Evolutionary conservation across 257 asterid species (phyloP), one percentile per base, ranked within the genome.

Genomic region (Solanum chilense): DNA sequence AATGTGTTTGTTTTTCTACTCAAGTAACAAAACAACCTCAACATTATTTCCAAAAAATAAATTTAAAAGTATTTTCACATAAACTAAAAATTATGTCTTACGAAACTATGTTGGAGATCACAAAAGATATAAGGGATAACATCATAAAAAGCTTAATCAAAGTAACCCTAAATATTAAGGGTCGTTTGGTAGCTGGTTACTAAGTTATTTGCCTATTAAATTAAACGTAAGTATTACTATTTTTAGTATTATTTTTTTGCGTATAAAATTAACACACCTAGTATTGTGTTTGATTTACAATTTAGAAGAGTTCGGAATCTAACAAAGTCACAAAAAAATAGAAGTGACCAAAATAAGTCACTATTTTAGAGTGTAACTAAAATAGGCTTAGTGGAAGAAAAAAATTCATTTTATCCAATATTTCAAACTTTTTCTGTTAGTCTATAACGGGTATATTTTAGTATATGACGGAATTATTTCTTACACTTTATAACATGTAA

Each of bases 381-480:
- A 33, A 33, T 0, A 33, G 5, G 5, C 35, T 33, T 33, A 33
- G 35, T 33, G 35, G 1, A 33, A 33, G 35, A 33, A 33, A 33
- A 33, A 3, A 0, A 0, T 33, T 0, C 1, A 3, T 3, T 33
- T 33, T 33, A 33, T 3, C 0, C 35, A 33, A 33, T 33, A 33
- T 33, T 33, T 33, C 0, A 33, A 33, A 33, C 35, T 33, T 33
- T 33, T 33, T 33, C 35, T 5, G 5, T 33, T 33, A 33, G 35
- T 33, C 35, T 33, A 33, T 33, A 33, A 33, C 35, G 35, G 35
- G 35, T 33, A 33, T 33, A 33, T 33, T 33, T 33, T 33, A 33
- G 0, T 3, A 33, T 33, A 33, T 33, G 3, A 33, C 35, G 35
- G 35, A 33, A 33, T 33, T 0, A 33, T 33, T 33, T 33, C 35